These are phyloP conservation scores for Monilinia laxa DNA, from an alignment of 2,329 filamentous ascomycete species.

Conservation along the genomic window DNA sequence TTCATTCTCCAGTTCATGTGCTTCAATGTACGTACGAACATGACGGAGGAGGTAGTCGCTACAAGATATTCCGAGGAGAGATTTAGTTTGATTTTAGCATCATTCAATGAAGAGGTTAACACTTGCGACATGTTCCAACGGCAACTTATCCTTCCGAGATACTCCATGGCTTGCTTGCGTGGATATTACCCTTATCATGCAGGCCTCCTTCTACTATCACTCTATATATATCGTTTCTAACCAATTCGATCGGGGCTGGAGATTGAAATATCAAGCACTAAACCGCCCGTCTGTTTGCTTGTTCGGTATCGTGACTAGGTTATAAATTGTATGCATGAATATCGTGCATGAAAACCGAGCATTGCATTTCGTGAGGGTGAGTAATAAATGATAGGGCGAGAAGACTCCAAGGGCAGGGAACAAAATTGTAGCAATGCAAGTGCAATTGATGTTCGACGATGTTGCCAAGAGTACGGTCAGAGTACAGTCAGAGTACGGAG, in stretches of 20 bases:
- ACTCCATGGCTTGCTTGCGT: neutral
- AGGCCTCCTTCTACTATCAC: conserved; percentile 5
- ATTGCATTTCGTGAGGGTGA: conserved; percentile 4
- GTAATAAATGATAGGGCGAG: neutral
- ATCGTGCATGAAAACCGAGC: neutral
- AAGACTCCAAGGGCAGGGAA: neutral
- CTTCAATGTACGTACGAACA: neutral
- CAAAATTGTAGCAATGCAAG: neutral
- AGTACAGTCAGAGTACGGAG: neutral
- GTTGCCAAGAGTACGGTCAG: conserved; percentile 1
- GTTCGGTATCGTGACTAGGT: conserved; percentile 13
- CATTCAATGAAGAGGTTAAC: neutral
- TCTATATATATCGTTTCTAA: neutral
- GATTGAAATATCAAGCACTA: conserved; percentile 8
- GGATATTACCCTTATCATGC: neutral
- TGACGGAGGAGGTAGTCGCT: neutral
- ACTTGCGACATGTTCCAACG: neutral
- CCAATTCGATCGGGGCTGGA: conserved; percentile 2
- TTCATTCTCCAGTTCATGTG: neutral
- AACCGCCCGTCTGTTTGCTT: conserved; percentile 13
- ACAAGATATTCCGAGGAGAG: neutral
- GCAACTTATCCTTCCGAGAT: conserved; percentile 4
- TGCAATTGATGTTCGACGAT: conserved; percentile 4
- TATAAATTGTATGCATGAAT: conserved; percentile 5
- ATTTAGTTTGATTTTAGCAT: neutral